A percentile compares a stretch with the other conserved stretches of the same genome.
These are phyloP conservation scores for Gracilaria vermiculophylla DNA, from an alignment of 23 red algal species.

Conservation along the genomic window DNA sequence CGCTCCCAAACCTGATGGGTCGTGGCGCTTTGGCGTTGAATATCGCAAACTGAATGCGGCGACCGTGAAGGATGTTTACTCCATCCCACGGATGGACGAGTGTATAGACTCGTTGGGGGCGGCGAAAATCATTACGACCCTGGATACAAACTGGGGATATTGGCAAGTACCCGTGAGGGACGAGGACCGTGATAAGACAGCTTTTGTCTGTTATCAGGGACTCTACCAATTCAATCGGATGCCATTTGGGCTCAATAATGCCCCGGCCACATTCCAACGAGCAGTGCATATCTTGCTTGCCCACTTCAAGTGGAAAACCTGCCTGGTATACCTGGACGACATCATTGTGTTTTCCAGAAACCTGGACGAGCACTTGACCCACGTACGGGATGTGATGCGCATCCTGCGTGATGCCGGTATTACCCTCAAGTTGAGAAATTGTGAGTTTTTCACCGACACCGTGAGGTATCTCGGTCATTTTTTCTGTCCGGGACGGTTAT, in stretches of 20 bases:
- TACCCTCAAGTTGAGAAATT: constrained; percentile 38
- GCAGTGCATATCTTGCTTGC: constrained; percentile 45
- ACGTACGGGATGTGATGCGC: constrained; percentile 9
- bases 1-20: constrained; percentile 27
- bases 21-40: constrained; percentile 18
- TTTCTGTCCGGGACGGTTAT: constrained; percentile 26
- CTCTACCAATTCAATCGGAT: no score
- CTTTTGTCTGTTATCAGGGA: constrained; percentile 33
- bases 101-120: no score
- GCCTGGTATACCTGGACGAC: constrained; percentile 53
- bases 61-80: constrained; percentile 32
- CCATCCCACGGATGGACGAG: no score
- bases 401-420: constrained; percentile 23
- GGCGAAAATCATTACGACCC: no score
- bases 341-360: constrained; percentile 51
- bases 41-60: constrained; percentile 25
- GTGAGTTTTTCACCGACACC: constrained; percentile 10
- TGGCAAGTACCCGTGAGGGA: background rate
- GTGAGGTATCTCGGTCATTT: constrained; percentile 46
- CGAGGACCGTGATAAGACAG: constrained; percentile 23
- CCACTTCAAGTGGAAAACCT: constrained; percentile 14
- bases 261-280: constrained; percentile 60
- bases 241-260: constrained; percentile 33
- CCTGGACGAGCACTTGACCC: constrained; percentile 23
- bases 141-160: no score